Evolutionary conservation across 345 rosid genomes (phyloP).

Genomic region (Gossypium longicalyx): DNA sequence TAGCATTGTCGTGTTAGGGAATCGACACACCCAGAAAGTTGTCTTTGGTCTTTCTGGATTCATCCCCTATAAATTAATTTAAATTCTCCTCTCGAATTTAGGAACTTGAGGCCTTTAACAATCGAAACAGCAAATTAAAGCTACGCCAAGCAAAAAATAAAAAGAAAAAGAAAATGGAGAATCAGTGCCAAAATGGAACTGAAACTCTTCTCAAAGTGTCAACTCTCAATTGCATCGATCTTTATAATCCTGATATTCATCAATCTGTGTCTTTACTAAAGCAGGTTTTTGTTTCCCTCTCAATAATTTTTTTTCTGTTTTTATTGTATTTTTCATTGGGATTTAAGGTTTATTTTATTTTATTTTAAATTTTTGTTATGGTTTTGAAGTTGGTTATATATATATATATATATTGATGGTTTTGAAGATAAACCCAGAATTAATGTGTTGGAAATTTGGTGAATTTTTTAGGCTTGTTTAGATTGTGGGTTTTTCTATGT

Average conservation of each 20-base stretch:
- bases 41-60: background rate
- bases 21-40: background rate
- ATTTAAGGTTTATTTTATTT: background rate
- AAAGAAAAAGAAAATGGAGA: background rate
- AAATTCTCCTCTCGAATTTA: background rate
- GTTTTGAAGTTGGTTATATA: background rate
- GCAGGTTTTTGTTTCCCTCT: slow-evolving; percentile 40
- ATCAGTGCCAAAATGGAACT: slow-evolving; percentile 3
- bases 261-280: slow-evolving; percentile 47
- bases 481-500: slow-evolving; percentile 85
- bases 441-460: background rate
- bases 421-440: background rate
- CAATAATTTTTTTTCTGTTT: background rate
- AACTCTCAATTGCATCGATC: slow-evolving; percentile 55
- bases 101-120: background rate
- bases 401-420: background rate
- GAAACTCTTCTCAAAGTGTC: slow-evolving; percentile 27
- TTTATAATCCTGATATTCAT: slow-evolving; percentile 34
- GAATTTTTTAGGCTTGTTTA: slow-evolving; percentile 56
- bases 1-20: background rate
- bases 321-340: background rate
- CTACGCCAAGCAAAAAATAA: background rate
- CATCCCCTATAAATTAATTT: background rate
- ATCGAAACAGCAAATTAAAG: background rate
- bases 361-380: background rate